A percentile compares a stretch with the other conserved stretches of the same genome.
These are phyloP conservation scores for Candida namnaoensis DNA, from an alignment of 805 yeast species.

Conservation along the genomic window DNA sequence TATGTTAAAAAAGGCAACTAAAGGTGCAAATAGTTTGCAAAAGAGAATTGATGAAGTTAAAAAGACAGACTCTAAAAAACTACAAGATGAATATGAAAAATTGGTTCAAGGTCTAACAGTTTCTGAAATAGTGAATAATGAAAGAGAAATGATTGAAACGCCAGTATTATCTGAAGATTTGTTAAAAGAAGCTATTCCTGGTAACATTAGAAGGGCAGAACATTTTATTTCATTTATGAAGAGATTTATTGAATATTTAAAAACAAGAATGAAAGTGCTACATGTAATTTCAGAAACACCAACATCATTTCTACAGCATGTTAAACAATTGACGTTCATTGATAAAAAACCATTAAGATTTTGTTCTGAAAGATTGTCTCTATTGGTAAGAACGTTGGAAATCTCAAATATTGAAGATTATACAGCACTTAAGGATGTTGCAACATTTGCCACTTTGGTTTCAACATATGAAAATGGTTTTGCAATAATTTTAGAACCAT, in stretches of 20 bases:
- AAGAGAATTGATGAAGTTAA: constrained; percentile 81
- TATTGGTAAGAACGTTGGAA: constrained; percentile 84
- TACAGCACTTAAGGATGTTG: constrained; percentile 88
- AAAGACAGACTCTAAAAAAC: constrained; percentile 68
- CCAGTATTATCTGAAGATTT: constrained; percentile 85
- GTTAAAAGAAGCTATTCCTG: constrained; percentile 90
- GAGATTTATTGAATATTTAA: constrained; percentile 87
- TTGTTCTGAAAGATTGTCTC: constrained; percentile 85
- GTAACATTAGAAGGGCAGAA: constrained; percentile 94
- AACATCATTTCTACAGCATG: constrained; percentile 80
- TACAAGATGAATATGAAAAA: constrained; percentile 86
- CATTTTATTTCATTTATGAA: constrained; percentile 92
- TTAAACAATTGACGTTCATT: constrained; percentile 87
- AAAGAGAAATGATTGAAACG: constrained; percentile 71
- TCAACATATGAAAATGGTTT: constrained; percentile 95
- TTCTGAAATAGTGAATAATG: constrained; percentile 57
- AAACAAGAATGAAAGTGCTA: constrained; percentile 94
- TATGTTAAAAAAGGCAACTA: constrained; percentile 72
- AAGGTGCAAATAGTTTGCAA: constrained; percentile 77
- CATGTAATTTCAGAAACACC: constrained; percentile 99
- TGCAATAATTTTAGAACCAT: constrained; percentile 87
- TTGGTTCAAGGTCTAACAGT: constrained; percentile 85
- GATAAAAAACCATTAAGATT: constrained; percentile 87
- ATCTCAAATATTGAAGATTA: constrained; percentile 85
- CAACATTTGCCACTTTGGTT: constrained; percentile 92